Evolutionary conservation across 2,329 filamentous ascomycete genomes (phyloP), one percentile per base, ranked within the genome.

Genomic region (Aureobasidium mangrovei): DNA sequence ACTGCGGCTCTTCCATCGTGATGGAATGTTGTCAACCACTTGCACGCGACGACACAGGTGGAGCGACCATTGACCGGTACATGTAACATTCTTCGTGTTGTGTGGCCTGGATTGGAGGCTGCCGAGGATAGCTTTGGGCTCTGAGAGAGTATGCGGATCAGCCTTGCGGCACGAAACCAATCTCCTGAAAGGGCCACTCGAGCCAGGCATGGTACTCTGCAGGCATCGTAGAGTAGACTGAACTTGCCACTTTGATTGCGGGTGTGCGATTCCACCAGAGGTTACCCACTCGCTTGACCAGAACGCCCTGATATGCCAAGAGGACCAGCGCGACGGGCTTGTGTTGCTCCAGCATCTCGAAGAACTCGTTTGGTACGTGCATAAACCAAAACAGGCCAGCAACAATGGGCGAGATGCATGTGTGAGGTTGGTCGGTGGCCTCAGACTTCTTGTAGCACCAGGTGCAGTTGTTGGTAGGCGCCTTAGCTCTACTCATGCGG

Each of bases 211-310:
- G 53, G 18, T 54, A 54, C 29, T 54, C 43, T 24, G 36, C 4
- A 35, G 53, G 31, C n/a, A 54, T 18, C 10, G 53, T 54, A 12
- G 44, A 35, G 12, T 31, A 28, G 7, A 54, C 31, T 3, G 53
- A 39, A 26, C 42, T 47, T 7, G 43, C 43, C 27, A 46, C 43
- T 36, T 54, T 54, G 4, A 54, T 42, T 12, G 53, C 42, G 28
- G 53, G 53, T 10, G 53, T 46, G 18, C 43, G 29, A 27, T 54
- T 54, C 53, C 53, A 54, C 53, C 53, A 54, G 3, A 35, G 26
- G 6, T 48, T 44, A 3, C 42, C 43, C 2, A 42, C 43, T 3
- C 53, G 43, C 31, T 40, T 54, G 28, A 54, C 38, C 4, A 54
- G 31, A 10, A 48, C 38, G 26, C 36, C 53, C 40, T 54, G 42